Conservation (phyloP, 2,329 filamentous ascomycete genomes). For the Dothiorella sarmentorum region DNA sequence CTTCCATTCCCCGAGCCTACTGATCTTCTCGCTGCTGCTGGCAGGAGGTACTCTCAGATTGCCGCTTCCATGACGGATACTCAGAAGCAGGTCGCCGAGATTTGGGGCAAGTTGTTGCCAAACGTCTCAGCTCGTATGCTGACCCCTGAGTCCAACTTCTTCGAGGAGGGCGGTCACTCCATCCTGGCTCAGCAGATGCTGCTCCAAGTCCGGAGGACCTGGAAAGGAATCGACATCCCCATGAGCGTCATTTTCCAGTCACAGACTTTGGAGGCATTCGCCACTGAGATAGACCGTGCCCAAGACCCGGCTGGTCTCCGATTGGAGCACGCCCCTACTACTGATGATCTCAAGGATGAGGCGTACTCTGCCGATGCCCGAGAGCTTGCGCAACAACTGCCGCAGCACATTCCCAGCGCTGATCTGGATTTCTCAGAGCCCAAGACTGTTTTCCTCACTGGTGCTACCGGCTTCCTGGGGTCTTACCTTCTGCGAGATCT, state of each 20-base stretch:
- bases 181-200: constrained; percentile 79
- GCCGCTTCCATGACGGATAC: constrained; percentile 53
- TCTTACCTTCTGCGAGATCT: constrained; percentile 75
- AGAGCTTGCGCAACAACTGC: constrained; percentile 51
- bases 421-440: constrained; percentile 33
- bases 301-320: constrained; percentile 48
- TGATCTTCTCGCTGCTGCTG: constrained; percentile 58
- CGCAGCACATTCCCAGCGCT: constrained; percentile 33
- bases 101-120: constrained; percentile 70
- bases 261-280: constrained; percentile 59
- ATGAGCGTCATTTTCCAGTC: constrained; percentile 69
- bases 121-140: constrained; percentile 67
- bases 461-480: constrained; percentile 86
- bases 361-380: constrained; percentile 54
- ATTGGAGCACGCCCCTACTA: constrained; percentile 46
- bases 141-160: constrained; percentile 63
- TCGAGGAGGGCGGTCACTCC: constrained; percentile 76
- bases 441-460: constrained; percentile 74
- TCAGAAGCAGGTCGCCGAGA: constrained; percentile 64
- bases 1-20: constrained; percentile 77
- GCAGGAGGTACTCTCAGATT: constrained; percentile 43
- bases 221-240: constrained; percentile 61
- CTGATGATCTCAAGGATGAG: constrained; percentile 42
- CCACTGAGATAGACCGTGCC: constrained; percentile 50
- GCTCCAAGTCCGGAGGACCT: constrained; percentile 62